Conservation (phyloP, 495 filamentous ascomycete genomes). For the Talaromyces ruber region DNA sequence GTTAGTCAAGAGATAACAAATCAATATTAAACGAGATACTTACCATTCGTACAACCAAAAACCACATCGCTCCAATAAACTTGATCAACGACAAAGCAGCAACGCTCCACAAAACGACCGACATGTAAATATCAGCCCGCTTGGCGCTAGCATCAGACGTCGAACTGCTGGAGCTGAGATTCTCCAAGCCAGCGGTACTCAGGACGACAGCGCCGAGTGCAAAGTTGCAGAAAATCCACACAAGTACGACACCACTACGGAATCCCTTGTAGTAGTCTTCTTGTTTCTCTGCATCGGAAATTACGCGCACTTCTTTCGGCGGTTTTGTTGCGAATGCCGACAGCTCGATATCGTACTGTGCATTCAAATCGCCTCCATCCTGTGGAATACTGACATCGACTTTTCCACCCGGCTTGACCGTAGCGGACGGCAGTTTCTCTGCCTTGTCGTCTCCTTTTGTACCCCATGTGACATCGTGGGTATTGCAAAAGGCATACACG, state of each 20-base stretch:
- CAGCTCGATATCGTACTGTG: slow-evolving; percentile 86
- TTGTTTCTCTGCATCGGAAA: slow-evolving; percentile 67
- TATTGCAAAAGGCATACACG: slow-evolving; percentile 97
- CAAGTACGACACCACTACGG: slow-evolving; percentile 79
- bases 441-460: slow-evolving; percentile 92
- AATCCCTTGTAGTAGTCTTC: slow-evolving; percentile 99
- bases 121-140: slow-evolving; percentile 73
- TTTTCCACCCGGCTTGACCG: slow-evolving; percentile 81
- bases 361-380: slow-evolving; percentile 80
- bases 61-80: slow-evolving; percentile 90
- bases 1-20: not conserved
- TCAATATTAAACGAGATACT: slow-evolving; percentile 22
- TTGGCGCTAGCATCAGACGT: slow-evolving; percentile 35
- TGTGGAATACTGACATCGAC: slow-evolving; percentile 88
- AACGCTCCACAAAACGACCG: slow-evolving; percentile 85
- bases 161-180: slow-evolving; percentile 35
- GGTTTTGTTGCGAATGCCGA: slow-evolving; percentile 63
- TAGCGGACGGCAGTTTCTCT: slow-evolving; percentile 72
- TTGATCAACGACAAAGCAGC: slow-evolving; percentile 81
- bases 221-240: slow-evolving; percentile 97
- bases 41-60: slow-evolving; percentile 86
- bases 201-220: slow-evolving; percentile 82
- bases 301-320: slow-evolving; percentile 52
- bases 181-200: slow-evolving; percentile 71
- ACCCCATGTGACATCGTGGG: slow-evolving; percentile 95